Percentiles rank a stretch among this genome's conserved stretches.
These are phyloP conservation scores for Pythium apleroticum DNA, from an alignment of 352 stramenopile genomes.

Conservation along the genomic window DNA sequence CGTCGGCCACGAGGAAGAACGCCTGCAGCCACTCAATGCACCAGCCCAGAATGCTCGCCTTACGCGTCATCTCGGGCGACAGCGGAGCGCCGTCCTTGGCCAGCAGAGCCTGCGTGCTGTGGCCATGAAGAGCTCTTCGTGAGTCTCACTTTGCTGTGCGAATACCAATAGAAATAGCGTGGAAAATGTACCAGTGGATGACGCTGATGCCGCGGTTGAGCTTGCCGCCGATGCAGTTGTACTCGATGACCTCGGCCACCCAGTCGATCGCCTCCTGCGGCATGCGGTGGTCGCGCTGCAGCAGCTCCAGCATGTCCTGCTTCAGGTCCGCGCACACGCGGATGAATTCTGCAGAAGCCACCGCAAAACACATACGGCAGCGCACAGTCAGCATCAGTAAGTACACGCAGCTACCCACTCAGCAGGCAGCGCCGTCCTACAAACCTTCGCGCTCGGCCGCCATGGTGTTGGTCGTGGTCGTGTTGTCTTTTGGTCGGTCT, in stretches of 20 bases:
- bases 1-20: conserved; percentile 98
- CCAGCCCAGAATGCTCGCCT: conserved; percentile 96
- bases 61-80: conserved; percentile 67
- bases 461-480: conserved; percentile 15
- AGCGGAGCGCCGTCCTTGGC: conserved; percentile 39
- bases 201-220: conserved; percentile 98
- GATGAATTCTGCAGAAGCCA: conserved; percentile 64
- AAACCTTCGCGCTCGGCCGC: conserved; percentile 26
- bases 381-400: neutral
- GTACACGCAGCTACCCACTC: neutral
- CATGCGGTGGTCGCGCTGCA: conserved; percentile 64
- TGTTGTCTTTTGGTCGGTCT: neutral
- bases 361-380: neutral
- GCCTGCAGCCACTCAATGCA: conserved; percentile 99
- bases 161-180: neutral
- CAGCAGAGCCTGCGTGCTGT: conserved; percentile 60
- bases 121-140: neutral
- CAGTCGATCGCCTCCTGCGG: conserved; percentile 80
- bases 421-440: neutral
- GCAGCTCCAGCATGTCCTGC: conserved; percentile 68
- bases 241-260: conserved; percentile 88
- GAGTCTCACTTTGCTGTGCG: neutral
- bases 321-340: conserved; percentile 70
- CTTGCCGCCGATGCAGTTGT: conserved; percentile 98
- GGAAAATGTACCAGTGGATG: conserved; percentile 70